phyloP scores from a whole-genome alignment of 139 green algal genomes.

The Chlamydomonas applanata region DNA sequence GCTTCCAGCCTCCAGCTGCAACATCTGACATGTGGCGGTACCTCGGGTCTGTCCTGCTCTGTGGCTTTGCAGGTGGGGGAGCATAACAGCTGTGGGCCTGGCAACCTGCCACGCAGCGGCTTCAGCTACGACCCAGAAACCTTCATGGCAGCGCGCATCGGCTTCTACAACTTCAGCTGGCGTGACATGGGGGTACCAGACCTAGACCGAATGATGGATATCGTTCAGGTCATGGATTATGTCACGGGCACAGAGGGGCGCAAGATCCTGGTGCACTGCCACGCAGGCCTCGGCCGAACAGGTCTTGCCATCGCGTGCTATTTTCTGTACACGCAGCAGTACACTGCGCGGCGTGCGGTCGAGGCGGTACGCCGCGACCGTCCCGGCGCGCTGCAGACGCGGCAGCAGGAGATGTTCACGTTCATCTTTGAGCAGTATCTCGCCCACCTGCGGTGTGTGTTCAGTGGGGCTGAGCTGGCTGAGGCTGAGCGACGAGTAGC shows the following conservation, averaged over 20 bases:
- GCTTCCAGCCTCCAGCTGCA: no score
- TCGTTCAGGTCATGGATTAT: conserved; percentile 74
- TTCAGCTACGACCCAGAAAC: conserved; percentile 68
- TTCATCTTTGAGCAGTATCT: conserved; percentile 64
- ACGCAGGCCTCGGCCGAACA: conserved; percentile 69
- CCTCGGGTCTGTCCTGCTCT: background rate
- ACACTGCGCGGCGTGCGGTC: conserved; percentile 32
- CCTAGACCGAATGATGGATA: conserved; percentile 67
- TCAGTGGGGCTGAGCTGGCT: conserved; percentile 20
- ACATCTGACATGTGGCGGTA: no score
- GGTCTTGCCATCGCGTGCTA: conserved; percentile 68
- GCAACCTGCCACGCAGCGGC: conserved; percentile 48
- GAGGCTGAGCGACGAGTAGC: background rate
- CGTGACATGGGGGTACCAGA: conserved; percentile 69
- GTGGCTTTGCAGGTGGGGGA: conserved; percentile 53
- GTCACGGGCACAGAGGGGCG: conserved; percentile 35
- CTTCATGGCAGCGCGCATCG: conserved; percentile 63
- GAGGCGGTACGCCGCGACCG: conserved; percentile 33
- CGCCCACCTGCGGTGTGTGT: conserved; percentile 48
- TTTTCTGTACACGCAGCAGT: conserved; percentile 45
- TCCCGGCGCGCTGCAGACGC: conserved; percentile 58
- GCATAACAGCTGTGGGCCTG: conserved; percentile 65
- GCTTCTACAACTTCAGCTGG: conserved; percentile 67
- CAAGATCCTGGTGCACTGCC: conserved; percentile 68
- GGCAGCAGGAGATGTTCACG: conserved; percentile 55